A percentile compares a stretch with the other conserved stretches of the same genome.
Evolutionary conservation across 495 filamentous ascomycete species (phyloP).

Genomic region (Tuber melanosporum): DNA sequence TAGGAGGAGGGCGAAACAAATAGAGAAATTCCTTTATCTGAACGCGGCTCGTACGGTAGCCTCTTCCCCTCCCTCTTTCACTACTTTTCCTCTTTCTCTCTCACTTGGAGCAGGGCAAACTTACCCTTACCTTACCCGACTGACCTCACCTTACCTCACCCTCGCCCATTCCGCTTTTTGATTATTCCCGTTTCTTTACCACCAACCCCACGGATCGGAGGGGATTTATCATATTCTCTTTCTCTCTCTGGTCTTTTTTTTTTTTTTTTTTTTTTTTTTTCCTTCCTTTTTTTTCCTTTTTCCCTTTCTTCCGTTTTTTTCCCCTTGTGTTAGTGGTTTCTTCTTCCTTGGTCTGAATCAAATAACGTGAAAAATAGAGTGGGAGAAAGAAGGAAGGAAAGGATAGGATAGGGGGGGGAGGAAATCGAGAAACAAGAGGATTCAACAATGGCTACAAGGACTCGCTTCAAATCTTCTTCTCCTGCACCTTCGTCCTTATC

Average conservation of each 20-base stretch:
- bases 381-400: neutral
- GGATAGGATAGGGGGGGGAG: neutral
- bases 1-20: neutral
- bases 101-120: neutral
- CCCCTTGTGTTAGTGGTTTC: neutral
- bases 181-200: neutral
- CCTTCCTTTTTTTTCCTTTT: constrained; percentile 9
- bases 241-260: constrained; percentile 6
- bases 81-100: neutral
- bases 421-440: neutral
- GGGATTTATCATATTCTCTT: constrained; percentile 1
- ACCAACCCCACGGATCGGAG: neutral
- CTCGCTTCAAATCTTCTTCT: constrained; percentile 44
- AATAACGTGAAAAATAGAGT: neutral
- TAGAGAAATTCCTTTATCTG: neutral
- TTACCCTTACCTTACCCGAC: neutral
- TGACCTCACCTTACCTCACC: neutral
- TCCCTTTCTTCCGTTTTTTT: neutral
- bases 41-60: neutral
- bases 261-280: constrained; percentile 3
- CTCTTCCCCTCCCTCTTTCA: neutral
- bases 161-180: constrained; percentile 1
- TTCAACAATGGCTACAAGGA: constrained; percentile 38
- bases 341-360: neutral
- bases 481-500: constrained; percentile 43